Evolutionary conservation across 768 basidiomycete genomes (phyloP).

Genomic region (Rhodotorula kratochvilovae): DNA sequence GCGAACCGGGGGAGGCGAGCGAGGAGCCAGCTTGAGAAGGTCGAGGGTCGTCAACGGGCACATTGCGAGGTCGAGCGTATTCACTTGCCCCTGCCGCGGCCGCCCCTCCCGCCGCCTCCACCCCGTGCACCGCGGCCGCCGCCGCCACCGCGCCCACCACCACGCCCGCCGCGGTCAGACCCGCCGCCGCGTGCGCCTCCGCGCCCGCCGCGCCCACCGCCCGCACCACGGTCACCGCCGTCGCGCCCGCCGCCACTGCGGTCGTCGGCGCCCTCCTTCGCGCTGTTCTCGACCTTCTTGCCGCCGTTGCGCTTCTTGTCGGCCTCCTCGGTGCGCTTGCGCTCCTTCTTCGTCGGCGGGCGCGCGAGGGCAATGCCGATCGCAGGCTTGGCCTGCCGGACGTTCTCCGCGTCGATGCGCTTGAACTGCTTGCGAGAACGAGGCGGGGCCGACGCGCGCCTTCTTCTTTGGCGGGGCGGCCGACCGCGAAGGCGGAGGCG

Average conservation of each 20-base stretch:
- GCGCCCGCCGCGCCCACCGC: constrained; percentile 1
- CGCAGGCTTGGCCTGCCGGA: constrained; percentile 11
- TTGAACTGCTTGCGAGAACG: constrained; percentile 36
- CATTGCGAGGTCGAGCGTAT: background rate
- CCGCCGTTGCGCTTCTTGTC: constrained; percentile 28
- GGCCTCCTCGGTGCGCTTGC: constrained; percentile 24
- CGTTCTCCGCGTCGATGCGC: constrained; percentile 9
- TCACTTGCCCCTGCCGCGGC: background rate
- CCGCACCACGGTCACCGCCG: too few species aligned
- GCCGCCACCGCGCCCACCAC: background rate
- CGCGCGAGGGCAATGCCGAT: constrained; percentile 10
- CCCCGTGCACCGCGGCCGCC: background rate
- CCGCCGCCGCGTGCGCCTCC: background rate
- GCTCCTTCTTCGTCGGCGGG: constrained; percentile 28
- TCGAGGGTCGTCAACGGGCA: background rate
- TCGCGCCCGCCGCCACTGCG: background rate
- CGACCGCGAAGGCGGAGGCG: background rate
- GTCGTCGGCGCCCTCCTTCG: constrained; percentile 14
- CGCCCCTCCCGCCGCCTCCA: background rate
- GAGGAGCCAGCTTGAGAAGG: background rate
- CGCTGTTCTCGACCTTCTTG: constrained; percentile 16
- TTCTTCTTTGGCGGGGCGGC: constrained; percentile 23
- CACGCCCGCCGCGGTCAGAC: background rate
- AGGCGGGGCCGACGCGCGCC: constrained; percentile 18
- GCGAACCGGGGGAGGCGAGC: background rate